phyloP scores from a whole-genome alignment of 2,329 filamentous ascomycete species.

The Botrytis byssoidea region DNA sequence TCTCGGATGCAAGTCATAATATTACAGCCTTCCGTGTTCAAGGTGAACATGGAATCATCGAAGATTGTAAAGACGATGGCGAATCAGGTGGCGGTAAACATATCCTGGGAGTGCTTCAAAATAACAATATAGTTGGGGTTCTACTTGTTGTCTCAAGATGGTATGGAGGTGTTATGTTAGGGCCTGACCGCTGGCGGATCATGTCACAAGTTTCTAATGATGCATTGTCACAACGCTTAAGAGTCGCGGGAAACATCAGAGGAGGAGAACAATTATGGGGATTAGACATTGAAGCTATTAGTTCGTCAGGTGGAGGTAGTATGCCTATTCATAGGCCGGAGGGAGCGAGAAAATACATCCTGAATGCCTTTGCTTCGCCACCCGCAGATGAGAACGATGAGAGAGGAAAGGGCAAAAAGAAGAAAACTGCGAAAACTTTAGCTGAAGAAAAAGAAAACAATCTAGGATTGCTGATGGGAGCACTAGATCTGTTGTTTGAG shows the following conservation, averaged over 20 bases:
- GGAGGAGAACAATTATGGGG: conserved; percentile 59
- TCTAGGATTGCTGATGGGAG: conserved; percentile 65
- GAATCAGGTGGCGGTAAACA: conserved; percentile 59
- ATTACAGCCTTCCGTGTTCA: conserved; percentile 38
- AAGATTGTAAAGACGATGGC: conserved; percentile 52
- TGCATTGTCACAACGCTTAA: conserved; percentile 52
- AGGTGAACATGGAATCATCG: conserved; percentile 29
- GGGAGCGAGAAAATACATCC: conserved; percentile 58
- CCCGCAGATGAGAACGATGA: conserved; percentile 31
- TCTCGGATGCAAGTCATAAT: conserved; percentile 58
- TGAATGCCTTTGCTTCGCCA: conserved; percentile 56
- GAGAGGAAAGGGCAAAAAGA: conserved; percentile 44
- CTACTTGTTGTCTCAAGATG: conserved; percentile 60
- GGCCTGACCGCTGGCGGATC: conserved; percentile 60
- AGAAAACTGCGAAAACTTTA: conserved; percentile 51
- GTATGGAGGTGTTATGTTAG: conserved; percentile 62
- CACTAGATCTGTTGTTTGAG: conserved; percentile 67
- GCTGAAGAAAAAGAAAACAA: conserved; percentile 67
- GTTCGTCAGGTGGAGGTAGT: conserved; percentile 42
- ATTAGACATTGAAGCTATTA: conserved; percentile 53
- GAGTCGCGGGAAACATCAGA: conserved; percentile 44
- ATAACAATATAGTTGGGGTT: conserved; percentile 50
- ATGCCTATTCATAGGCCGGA: conserved; percentile 76
- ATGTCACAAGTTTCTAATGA: conserved; percentile 58
- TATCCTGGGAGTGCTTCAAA: conserved; percentile 53